Evolutionary conservation across 345 rosid genomes (phyloP).

Genomic region (Moricandia arvensis): DNA sequence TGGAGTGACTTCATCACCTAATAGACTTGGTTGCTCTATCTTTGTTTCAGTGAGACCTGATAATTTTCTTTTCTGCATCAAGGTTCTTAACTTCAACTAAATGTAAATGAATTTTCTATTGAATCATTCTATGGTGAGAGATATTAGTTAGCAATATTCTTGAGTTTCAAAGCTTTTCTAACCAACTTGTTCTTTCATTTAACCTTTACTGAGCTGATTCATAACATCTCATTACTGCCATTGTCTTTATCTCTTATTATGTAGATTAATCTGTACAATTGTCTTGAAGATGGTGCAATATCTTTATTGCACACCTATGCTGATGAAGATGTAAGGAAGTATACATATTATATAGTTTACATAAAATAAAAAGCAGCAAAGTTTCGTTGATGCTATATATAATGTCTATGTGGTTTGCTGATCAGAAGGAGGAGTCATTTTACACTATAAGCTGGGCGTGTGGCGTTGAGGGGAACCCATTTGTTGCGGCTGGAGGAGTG

Average conservation of each 20-base stretch:
- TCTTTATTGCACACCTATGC: constrained; percentile 78
- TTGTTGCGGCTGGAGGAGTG: constrained; percentile 80
- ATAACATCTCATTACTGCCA: constrained; percentile 14
- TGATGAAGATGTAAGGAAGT: constrained; percentile 84
- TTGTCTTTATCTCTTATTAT: constrained; percentile 16
- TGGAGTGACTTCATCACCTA: too few relatives aligned
- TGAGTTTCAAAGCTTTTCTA: too few relatives aligned
- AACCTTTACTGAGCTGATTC: background rate
- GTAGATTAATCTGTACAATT: constrained; percentile 88
- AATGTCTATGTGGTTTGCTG: too few relatives aligned
- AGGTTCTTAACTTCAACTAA: too few relatives aligned
- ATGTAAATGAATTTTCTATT: too few relatives aligned
- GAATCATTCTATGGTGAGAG: too few relatives aligned
- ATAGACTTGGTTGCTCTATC: too few relatives aligned
- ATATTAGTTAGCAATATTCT: too few relatives aligned
- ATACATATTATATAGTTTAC: background rate
- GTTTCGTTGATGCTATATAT: constrained; percentile 29
- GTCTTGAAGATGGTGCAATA: constrained; percentile 84
- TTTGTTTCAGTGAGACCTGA: too few relatives aligned
- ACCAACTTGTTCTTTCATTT: too few relatives aligned
- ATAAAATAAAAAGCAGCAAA: constrained; percentile 1
- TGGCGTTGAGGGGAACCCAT: constrained; percentile 62
- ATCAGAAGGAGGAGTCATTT: constrained; percentile 96
- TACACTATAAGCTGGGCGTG: constrained; percentile 95
- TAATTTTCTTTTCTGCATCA: too few relatives aligned